phyloP scores from a whole-genome alignment of 1,284 basidiomycete genomes.

The Inonotus obliquus region DNA sequence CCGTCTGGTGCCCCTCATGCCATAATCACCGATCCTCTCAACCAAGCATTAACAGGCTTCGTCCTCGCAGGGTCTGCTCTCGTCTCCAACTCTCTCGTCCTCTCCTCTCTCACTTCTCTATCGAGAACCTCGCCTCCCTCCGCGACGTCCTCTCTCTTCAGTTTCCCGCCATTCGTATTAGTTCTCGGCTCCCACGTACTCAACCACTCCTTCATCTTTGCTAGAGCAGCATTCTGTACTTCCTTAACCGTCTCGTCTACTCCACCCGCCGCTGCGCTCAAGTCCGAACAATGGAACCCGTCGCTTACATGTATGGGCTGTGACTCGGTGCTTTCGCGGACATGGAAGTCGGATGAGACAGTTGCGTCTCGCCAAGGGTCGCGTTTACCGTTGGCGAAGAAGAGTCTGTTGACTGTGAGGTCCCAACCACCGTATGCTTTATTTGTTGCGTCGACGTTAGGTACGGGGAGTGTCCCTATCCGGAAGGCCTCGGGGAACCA shows the following conservation, averaged over 20 bases:
- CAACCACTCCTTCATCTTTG: conserved; percentile 48
- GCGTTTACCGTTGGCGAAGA: conserved; percentile 65
- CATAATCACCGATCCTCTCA: background rate
- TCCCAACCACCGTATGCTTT: conserved; percentile 56
- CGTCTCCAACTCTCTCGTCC: background rate
- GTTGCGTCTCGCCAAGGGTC: conserved; percentile 74
- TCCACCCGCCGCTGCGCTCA: conserved; percentile 36
- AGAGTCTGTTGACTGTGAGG: conserved; percentile 49
- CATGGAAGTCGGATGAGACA: conserved; percentile 51
- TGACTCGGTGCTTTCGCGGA: conserved; percentile 41
- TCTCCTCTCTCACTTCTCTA: background rate
- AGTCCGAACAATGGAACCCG: conserved; percentile 66
- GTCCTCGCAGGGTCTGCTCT: background rate
- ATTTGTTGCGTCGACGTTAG: conserved; percentile 42
- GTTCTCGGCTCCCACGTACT: conserved; percentile 32
- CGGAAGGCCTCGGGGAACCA: conserved; percentile 54
- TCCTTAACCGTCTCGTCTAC: conserved; percentile 47
- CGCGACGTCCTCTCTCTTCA: background rate
- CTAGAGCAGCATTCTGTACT: conserved; percentile 47
- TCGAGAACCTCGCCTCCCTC: background rate
- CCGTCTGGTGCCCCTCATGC: background rate
- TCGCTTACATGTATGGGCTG: conserved; percentile 54
- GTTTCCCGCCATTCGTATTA: background rate
- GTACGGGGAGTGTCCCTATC: conserved; percentile 30
- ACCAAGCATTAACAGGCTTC: conserved; percentile 13